Evolutionary conservation across 306 rosid species (phyloP).

Genomic region (Trifolium fragiferum): DNA sequence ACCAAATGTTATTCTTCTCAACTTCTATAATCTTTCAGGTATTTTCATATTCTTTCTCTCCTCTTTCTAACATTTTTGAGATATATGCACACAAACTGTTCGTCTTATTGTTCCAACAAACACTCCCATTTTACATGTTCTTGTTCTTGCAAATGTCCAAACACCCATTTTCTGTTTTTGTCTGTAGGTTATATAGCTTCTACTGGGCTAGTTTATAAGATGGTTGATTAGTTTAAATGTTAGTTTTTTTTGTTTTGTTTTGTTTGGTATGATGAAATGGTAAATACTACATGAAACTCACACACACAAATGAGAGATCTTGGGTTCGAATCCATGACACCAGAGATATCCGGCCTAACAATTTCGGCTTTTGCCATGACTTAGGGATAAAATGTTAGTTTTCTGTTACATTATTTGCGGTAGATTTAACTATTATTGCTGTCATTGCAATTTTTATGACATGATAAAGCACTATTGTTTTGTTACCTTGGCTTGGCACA

Average conservation of each 20-base stretch:
- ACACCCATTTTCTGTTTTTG: background rate
- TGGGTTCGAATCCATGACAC: no score
- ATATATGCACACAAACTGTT: conserved; percentile 13
- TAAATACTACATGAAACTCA: no score
- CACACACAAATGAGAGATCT: no score
- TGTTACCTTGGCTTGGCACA: conserved; percentile 9
- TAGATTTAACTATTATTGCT: background rate
- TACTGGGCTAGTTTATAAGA: conserved; percentile 1
- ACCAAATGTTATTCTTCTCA: conserved; percentile 47
- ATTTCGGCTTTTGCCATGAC: no score
- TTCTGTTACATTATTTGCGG: background rate
- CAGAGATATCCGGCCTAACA: no score
- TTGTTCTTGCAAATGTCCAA: no score
- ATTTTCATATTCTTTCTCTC: conserved; percentile 23
- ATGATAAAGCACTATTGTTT: background rate
- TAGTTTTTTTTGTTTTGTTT: no score
- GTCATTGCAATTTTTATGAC: conserved; percentile 4
- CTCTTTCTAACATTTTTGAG: conserved; percentile 24
- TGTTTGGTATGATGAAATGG: no score
- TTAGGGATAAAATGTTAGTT: background rate
- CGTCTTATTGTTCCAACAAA: background rate
- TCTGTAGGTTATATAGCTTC: conserved; percentile 4
- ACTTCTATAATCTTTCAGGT: conserved; percentile 42
- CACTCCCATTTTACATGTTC: conserved; percentile 22
- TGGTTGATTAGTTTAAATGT: conserved; percentile 1